Percentiles rank a stretch among this genome's conserved stretches.
Conservation (phyloP, 1,284 basidiomycete species). For the Inonotus obliquus region DNA sequence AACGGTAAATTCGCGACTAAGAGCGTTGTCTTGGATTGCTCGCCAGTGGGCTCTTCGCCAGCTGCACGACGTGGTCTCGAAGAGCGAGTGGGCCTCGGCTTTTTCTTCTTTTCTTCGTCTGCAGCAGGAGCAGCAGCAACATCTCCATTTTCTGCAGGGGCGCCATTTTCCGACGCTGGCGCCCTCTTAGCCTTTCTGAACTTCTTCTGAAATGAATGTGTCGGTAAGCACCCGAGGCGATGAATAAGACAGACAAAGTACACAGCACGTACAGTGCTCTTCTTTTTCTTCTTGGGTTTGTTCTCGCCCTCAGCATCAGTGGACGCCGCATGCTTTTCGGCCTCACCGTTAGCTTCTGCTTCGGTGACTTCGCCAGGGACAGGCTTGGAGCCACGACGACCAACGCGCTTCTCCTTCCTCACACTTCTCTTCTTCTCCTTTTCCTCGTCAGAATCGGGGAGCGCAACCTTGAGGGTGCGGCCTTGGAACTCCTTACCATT, state of each 20-base stretch:
- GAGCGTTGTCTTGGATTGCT: constrained; percentile 79
- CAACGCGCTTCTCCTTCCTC: constrained; percentile 65
- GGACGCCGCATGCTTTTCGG: constrained; percentile 44
- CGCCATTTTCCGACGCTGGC: constrained; percentile 34
- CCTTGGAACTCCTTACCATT: constrained; percentile 86
- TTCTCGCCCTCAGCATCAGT: constrained; percentile 48
- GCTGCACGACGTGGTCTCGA: constrained; percentile 57
- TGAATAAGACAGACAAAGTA: constrained; percentile 16
- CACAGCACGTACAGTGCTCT: constrained; percentile 53
- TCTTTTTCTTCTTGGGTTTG: constrained; percentile 75
- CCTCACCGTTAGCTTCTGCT: constrained; percentile 78
- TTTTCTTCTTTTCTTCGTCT: constrained; percentile 40
- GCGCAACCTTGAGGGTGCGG: constrained; percentile 81
- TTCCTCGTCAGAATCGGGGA: constrained; percentile 84
- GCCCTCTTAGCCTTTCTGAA: constrained; percentile 34
- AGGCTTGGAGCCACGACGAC: constrained; percentile 77
- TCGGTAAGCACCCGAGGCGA: constrained; percentile 19
- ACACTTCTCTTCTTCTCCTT: constrained; percentile 80
- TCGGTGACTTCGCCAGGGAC: constrained; percentile 82
- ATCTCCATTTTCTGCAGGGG: constrained; percentile 29
- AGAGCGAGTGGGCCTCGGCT: constrained; percentile 48
- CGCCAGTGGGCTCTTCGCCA: constrained; percentile 74
- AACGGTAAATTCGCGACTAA: constrained; percentile 96
- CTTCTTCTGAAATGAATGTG: constrained; percentile 40
- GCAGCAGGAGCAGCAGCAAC: constrained; percentile 28